Evolutionary conservation across 768 basidiomycete species (phyloP).

Genomic region (Trametes elegans): DNA sequence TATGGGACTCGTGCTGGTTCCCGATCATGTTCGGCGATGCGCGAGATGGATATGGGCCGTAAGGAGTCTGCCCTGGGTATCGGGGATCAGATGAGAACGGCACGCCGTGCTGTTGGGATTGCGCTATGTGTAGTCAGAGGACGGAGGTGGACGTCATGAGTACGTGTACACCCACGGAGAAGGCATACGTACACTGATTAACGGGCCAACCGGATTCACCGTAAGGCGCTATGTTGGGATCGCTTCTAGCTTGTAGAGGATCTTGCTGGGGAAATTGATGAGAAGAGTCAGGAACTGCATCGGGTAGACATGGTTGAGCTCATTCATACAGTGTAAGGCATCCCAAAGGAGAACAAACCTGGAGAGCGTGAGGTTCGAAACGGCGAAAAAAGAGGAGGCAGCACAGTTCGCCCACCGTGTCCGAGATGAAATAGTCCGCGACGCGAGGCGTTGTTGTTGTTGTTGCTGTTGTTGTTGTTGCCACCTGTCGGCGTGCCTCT

Average conservation of each 20-base stretch:
- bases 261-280: conserved; percentile 61
- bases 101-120: conserved; percentile 19
- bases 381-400: conserved; percentile 80
- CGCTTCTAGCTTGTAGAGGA: conserved; percentile 58
- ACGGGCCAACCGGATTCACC: conserved; percentile 28
- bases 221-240: conserved; percentile 42
- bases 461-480: conserved; percentile 24
- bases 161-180: conserved; percentile 4
- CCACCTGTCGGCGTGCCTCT: conserved; percentile 60
- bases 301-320: conserved; percentile 52
- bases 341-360: conserved; percentile 64
- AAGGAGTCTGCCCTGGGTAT: conserved; percentile 44
- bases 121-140: conserved; percentile 12
- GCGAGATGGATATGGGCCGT: conserved; percentile 47
- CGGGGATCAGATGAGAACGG: conserved; percentile 41
- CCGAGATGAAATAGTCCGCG: conserved; percentile 66
- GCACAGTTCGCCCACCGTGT: conserved; percentile 88
- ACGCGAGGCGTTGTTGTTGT: conserved; percentile 39
- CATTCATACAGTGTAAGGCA: conserved; percentile 26
- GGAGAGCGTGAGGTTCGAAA: conserved; percentile 89
- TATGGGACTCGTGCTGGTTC: conserved; percentile 51
- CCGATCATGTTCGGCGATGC: conserved; percentile 47
- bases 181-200: conserved; percentile 26
- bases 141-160: conserved; percentile 17
- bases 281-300: conserved; percentile 55